These are phyloP conservation scores for Ophiostoma ulmi DNA, from an alignment of 2,329 filamentous ascomycete species.

Conservation along the genomic window DNA sequence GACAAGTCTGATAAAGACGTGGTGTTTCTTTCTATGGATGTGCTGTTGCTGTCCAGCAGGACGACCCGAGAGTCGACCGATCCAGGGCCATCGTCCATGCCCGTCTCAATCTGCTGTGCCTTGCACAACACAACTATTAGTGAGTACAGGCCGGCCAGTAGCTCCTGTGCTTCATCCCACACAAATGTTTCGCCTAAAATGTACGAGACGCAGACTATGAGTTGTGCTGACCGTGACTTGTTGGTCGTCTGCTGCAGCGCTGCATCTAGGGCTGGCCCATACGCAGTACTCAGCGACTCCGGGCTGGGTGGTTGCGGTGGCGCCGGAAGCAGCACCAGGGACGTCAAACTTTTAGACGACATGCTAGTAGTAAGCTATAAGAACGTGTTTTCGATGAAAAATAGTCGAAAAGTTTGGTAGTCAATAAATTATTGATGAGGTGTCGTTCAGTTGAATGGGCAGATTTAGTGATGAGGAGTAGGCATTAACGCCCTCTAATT, in stretches of 20 bases:
- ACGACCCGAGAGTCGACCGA: conserved; percentile 73
- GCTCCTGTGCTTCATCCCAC: conserved; percentile 65
- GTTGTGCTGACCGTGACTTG: conserved; percentile 35
- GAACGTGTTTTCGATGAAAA: not conserved
- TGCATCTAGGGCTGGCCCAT: conserved; percentile 53
- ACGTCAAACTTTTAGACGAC: conserved; percentile 28
- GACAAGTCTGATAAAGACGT: conserved; percentile 40
- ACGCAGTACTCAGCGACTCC: conserved; percentile 52
- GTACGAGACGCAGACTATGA: conserved; percentile 58
- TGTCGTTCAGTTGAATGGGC: too few relatives aligned
- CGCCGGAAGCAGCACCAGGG: conserved; percentile 59
- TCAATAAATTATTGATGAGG: too few relatives aligned
- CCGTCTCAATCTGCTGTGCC: conserved; percentile 55
- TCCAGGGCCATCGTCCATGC: conserved; percentile 52
- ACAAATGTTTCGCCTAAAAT: conserved; percentile 41
- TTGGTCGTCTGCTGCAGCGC: conserved; percentile 48
- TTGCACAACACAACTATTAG: conserved; percentile 69
- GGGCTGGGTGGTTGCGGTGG: conserved; percentile 54
- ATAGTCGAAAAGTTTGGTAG: too few relatives aligned
- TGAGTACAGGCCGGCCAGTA: conserved; percentile 72
- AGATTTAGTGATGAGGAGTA: too few relatives aligned
- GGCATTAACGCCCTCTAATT: too few relatives aligned
- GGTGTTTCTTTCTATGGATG: conserved; percentile 41
- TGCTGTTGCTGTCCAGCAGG: conserved; percentile 50
- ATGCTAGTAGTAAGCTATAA: not conserved